Evolutionary conservation across 345 rosid species (phyloP).

Genomic region (Hibiscus syriacus): DNA sequence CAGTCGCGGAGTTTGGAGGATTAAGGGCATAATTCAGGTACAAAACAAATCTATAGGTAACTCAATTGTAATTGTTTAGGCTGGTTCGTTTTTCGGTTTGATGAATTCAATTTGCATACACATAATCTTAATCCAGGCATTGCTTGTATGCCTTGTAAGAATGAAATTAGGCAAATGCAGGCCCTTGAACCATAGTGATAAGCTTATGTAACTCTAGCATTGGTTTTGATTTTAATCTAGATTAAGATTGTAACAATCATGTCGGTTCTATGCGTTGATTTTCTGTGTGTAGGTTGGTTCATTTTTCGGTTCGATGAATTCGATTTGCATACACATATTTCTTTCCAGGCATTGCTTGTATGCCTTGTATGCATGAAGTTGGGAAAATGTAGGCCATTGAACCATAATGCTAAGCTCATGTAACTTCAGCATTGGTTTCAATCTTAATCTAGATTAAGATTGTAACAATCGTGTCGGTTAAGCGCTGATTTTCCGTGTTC

Average conservation of each 20-base stretch:
- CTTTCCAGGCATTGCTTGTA: too few species aligned
- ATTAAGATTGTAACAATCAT: too few species aligned
- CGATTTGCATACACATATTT: background rate
- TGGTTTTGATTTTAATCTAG: too few species aligned
- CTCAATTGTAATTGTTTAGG: background rate
- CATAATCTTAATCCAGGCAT: background rate
- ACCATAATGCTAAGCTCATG: background rate
- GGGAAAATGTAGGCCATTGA: too few species aligned
- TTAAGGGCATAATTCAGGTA: slow-evolving; percentile 97
- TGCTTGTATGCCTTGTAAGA: background rate
- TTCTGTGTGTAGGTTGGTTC: too few species aligned
- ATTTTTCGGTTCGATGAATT: background rate
- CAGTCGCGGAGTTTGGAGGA: slow-evolving; percentile 92
- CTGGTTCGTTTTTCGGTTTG: background rate
- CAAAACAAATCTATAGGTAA: background rate
- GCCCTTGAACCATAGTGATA: background rate
- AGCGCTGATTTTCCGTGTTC: background rate
- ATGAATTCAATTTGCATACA: too few species aligned
- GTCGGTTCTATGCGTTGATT: too few species aligned
- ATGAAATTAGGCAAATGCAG: background rate
- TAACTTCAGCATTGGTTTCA: background rate
- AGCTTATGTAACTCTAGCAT: too few species aligned
- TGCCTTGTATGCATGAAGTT: too few species aligned
- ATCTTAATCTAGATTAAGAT: background rate
- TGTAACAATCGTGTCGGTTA: slow-evolving; percentile 3